Evolutionary conservation across 2,329 filamentous ascomycete genomes (phyloP).

Genomic region (Penicillium sp.): DNA sequence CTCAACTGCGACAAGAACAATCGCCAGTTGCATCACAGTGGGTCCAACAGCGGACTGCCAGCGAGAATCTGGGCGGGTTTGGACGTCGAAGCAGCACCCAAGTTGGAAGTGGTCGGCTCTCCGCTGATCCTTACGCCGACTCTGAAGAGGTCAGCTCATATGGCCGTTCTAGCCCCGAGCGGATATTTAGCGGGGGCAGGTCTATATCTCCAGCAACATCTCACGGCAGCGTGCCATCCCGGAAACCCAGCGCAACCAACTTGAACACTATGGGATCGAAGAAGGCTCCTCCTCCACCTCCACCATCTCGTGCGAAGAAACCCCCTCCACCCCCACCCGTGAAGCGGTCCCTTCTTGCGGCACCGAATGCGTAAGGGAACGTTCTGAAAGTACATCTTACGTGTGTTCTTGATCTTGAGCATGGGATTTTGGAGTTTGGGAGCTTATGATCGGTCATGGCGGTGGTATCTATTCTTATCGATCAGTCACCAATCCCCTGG

Average conservation of each 20-base stretch:
- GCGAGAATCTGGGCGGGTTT: constrained; percentile 52
- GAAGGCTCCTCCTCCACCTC: constrained; percentile 63
- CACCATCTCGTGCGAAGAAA: constrained; percentile 63
- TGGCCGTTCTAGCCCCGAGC: constrained; percentile 50
- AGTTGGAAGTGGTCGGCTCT: constrained; percentile 44
- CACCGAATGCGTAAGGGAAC: constrained; percentile 24
- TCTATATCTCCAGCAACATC: constrained; percentile 57
- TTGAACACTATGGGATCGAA: constrained; percentile 39
- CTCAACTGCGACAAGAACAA: constrained; percentile 54
- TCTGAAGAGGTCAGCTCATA: constrained; percentile 53
- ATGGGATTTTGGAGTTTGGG: constrained; percentile 15
- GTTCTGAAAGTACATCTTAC: constrained; percentile 10
- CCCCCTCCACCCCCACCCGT: constrained; percentile 64
- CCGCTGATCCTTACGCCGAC: constrained; percentile 50
- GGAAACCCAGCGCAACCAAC: constrained; percentile 53
- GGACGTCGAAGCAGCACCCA: constrained; percentile 48
- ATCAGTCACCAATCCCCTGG: not conserved
- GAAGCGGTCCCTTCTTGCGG: constrained; percentile 52
- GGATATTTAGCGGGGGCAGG: constrained; percentile 47
- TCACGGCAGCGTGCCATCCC: constrained; percentile 52
- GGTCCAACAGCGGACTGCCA: constrained; percentile 52
- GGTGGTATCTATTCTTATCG: constrained; percentile 8
- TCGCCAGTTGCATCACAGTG: constrained; percentile 49
- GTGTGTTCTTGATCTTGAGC: constrained; percentile 6
- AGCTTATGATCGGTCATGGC: not conserved